Base-by-base conservation (phyloP, 495 filamentous ascomycete genomes). In the Hypoxylon intermedium region DNA sequence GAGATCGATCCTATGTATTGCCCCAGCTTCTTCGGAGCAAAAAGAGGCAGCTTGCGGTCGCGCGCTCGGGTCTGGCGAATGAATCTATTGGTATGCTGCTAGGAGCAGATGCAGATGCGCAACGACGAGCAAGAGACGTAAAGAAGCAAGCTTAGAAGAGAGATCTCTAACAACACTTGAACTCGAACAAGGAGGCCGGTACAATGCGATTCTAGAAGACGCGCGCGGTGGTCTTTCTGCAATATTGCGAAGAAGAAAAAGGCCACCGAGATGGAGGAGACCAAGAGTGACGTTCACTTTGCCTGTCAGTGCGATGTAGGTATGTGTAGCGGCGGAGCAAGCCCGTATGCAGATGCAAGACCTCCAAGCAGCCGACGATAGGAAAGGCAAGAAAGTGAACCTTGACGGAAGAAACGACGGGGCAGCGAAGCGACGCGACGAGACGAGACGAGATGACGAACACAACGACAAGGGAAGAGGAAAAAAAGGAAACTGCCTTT, bases 401-500 rank as follows among this genome's bases (percentile, higher is more conserved):
- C 58, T 57, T 57, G 50, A 60, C 53, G 55, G 43, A 58, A 60
- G 33, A 55, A 63, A 63, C 53, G 53, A 54, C 50, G 48, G 60
- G 23, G 60, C 50, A 43, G 37, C 33, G 51, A 60, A 60, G 57
- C 70, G 24, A 26, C 4, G 43, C 30, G 71, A 51, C 5, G 45
- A 63, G 49, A 53, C 38, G 59, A 52, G 53, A 71, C 56, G 59
- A 72, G 61, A 71, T 66, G 67, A 65, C 53, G 67, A 68, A 55
- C n/a, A n/a, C n/a, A 72, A 73, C 63, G 68, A 77, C 58, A 72
- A 74, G 65, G 68, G 69, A 71, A 68, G 63, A 71, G 52, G 63
- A 60, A 67, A 71, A 79, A 26, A 80, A 78, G 67, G 71, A 80
- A 79, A 78, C 72, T 74, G 72, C 75, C 75, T 75, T 75, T 41